A percentile compares a stretch with the other conserved stretches of the same genome.
Evolutionary conservation across 2,329 filamentous ascomycete genomes (phyloP).

Genomic region (Thelonectria blattea): DNA sequence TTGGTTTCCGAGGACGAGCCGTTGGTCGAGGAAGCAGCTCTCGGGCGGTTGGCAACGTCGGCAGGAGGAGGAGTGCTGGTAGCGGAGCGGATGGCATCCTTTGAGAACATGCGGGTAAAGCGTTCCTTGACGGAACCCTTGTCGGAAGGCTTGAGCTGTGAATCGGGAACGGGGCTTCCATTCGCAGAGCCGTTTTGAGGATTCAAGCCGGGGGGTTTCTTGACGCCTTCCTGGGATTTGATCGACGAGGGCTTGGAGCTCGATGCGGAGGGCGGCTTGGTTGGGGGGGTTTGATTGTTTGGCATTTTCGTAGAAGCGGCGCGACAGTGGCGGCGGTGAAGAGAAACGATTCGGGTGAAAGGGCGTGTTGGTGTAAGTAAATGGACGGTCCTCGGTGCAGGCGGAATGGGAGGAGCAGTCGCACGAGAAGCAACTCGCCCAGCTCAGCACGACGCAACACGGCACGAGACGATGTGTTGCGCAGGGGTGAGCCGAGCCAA

Average conservation of each 20-base stretch:
- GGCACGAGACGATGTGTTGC: slow-evolving; percentile 32
- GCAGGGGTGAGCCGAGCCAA: slow-evolving; percentile 29
- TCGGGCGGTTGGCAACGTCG: slow-evolving; percentile 43
- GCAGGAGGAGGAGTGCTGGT: slow-evolving; percentile 45
- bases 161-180: slow-evolving; percentile 33
- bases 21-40: slow-evolving; percentile 44
- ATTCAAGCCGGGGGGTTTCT: slow-evolving; percentile 48
- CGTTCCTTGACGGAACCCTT: slow-evolving; percentile 69
- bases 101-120: slow-evolving; percentile 69
- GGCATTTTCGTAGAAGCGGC: slow-evolving; percentile 40
- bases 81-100: slow-evolving; percentile 50
- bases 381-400: slow-evolving; percentile 27
- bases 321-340: slow-evolving; percentile 24
- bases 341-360: slow-evolving; percentile 3
- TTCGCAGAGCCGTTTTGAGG: slow-evolving; percentile 48
- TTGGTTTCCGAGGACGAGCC: slow-evolving; percentile 49
- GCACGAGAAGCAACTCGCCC: slow-evolving; percentile 26
- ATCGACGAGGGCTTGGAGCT: slow-evolving; percentile 58
- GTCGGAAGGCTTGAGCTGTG: slow-evolving; percentile 46
- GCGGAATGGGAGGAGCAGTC: slow-evolving; percentile 18
- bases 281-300: slow-evolving; percentile 40
- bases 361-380: slow-evolving; percentile 19
- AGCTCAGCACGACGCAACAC: slow-evolving; percentile 26
- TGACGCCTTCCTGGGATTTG: slow-evolving; percentile 53
- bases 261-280: slow-evolving; percentile 48